phyloP scores from a whole-genome alignment of 176 grass and related monocot species.

The Lolium rigidum region DNA sequence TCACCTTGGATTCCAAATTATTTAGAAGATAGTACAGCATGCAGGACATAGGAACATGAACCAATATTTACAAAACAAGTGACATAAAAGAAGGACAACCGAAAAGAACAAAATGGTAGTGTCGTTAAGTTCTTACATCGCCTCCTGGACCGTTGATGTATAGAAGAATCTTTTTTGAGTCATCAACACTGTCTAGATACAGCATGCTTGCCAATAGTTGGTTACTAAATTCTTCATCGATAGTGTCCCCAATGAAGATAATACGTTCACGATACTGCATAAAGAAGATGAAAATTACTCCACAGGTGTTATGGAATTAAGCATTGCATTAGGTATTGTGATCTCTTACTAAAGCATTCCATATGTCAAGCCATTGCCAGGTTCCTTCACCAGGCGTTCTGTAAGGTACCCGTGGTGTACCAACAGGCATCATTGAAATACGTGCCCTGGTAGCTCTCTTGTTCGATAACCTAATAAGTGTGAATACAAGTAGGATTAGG shows the following conservation, averaged over 20 bases:
- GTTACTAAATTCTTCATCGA: conserved; percentile 91
- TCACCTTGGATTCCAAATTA: background rate
- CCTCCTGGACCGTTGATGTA: conserved; percentile 95
- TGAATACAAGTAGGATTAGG: background rate
- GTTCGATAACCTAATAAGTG: conserved; percentile 54
- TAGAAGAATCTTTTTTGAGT: conserved; percentile 75
- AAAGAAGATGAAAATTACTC: conserved; percentile 30
- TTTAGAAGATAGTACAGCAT: background rate
- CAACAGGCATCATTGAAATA: conserved; percentile 84
- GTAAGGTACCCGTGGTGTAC: conserved; percentile 79
- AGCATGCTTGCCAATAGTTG: conserved; percentile 91
- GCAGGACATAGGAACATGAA: background rate
- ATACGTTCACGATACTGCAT: conserved; percentile 86
- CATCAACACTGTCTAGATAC: conserved; percentile 85
- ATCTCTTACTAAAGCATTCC: conserved; percentile 85
- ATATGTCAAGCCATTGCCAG: conserved; percentile 80
- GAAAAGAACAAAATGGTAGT: background rate
- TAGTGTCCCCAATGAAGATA: conserved; percentile 78
- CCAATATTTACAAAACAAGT: background rate
- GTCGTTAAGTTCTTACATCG: conserved; percentile 71
- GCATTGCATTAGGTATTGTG: conserved; percentile 11
- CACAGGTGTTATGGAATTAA: background rate
- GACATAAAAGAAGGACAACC: conserved; percentile 19
- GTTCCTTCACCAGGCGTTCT: conserved; percentile 78
- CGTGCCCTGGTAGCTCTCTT: conserved; percentile 54